Percentiles rank a stretch among this genome's conserved stretches.
These are phyloP conservation scores for Panaeolus cyanescens DNA, from an alignment of 768 basidiomycete genomes.

Conservation along the genomic window DNA sequence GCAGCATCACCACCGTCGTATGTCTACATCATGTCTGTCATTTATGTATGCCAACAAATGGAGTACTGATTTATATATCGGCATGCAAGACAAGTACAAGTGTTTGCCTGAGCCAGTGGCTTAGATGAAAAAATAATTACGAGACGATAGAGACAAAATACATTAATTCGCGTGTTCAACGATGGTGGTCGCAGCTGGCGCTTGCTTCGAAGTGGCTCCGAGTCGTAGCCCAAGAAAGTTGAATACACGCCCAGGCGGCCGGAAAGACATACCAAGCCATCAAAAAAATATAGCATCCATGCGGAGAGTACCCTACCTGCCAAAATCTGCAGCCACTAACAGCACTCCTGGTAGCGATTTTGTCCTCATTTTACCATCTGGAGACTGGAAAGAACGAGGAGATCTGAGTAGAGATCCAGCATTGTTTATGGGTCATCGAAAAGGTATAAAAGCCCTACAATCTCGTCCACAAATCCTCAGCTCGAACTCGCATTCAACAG, in stretches of 20 bases:
- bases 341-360: background rate
- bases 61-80: background rate
- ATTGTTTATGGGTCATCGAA: background rate
- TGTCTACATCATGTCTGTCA: background rate
- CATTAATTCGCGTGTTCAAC: too few relatives aligned
- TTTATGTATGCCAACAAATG: background rate
- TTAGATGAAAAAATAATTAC: too few relatives aligned
- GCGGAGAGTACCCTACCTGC: background rate
- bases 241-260: slow-evolving; percentile 1
- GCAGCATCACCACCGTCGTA: background rate
- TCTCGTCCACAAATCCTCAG: background rate
- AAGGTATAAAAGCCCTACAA: background rate
- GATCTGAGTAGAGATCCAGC: background rate
- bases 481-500: background rate
- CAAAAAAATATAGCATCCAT: background rate
- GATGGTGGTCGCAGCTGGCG: too few relatives aligned
- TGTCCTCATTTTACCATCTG: background rate
- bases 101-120: too few relatives aligned
- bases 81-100: background rate
- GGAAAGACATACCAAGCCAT: background rate
- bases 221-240: background rate
- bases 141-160: too few relatives aligned
- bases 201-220: background rate
- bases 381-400: background rate
- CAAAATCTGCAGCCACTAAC: background rate